These are phyloP conservation scores for Hordeum marinum DNA, from an alignment of 176 grass and related monocot genomes.

Conservation along the genomic window DNA sequence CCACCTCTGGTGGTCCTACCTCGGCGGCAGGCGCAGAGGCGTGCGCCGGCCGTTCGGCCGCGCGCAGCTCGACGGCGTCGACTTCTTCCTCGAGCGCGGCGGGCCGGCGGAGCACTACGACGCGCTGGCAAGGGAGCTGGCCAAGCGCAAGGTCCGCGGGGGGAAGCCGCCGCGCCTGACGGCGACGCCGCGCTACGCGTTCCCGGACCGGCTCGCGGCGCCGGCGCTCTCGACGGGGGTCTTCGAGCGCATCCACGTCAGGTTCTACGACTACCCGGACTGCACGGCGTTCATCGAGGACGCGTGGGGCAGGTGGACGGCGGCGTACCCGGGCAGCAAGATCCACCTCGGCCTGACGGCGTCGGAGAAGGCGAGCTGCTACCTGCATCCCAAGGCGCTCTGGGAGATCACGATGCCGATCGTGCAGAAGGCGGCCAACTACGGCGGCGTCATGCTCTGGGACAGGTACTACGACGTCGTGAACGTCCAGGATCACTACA, in stretches of 20 bases:
- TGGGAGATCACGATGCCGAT: neutral
- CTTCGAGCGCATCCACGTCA: slow-evolving; percentile 61
- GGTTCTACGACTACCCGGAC: slow-evolving; percentile 51
- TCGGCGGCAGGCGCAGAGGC: neutral
- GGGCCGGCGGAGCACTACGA: neutral
- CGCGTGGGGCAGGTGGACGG: slow-evolving; percentile 26
- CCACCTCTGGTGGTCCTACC: slow-evolving; percentile 10
- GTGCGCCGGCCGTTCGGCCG: slow-evolving; percentile 25
- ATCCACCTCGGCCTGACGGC: slow-evolving; percentile 5
- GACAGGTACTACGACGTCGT: slow-evolving; percentile 23
- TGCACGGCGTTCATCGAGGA: slow-evolving; percentile 11
- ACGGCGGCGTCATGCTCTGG: slow-evolving; percentile 35
- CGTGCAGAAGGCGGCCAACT: slow-evolving; percentile 17
- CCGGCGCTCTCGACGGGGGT: slow-evolving; percentile 34
- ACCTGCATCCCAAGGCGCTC: neutral
- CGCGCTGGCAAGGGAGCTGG: neutral
- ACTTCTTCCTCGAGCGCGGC: slow-evolving; percentile 15
- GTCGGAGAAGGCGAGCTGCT: neutral
- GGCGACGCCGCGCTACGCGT: slow-evolving; percentile 54
- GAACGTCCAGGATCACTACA: neutral
- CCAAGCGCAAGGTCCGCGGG: neutral
- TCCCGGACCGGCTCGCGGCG: slow-evolving; percentile 20
- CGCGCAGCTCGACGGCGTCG: neutral
- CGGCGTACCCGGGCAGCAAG: neutral
- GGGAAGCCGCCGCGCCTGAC: neutral